phyloP scores from a whole-genome alignment of 306 rosid genomes.

The Argentina anserina region DNA sequence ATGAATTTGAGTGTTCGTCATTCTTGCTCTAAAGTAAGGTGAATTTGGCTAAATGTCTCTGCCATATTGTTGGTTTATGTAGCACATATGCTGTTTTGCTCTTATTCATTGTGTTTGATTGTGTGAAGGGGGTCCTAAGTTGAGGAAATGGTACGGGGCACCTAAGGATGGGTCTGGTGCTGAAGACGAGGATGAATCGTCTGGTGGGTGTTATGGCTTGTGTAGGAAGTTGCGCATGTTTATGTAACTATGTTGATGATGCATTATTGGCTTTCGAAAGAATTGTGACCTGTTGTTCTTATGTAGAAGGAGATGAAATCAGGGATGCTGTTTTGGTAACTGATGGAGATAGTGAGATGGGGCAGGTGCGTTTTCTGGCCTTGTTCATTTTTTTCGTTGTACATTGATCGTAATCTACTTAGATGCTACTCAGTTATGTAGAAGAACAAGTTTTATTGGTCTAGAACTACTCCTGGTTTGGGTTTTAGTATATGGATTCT shows the following conservation, averaged over 20 bases:
- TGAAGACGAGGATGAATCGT: conserved; percentile 47
- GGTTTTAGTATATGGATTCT: conserved; percentile 16
- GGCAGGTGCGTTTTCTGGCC: conserved; percentile 64
- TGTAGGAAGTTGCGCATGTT: neutral
- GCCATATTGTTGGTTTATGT: neutral
- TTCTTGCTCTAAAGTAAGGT: neutral
- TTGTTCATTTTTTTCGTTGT: neutral
- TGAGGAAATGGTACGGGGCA: conserved; percentile 94
- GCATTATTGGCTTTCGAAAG: neutral
- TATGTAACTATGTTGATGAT: neutral
- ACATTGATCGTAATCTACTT: neutral
- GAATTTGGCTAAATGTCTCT: too few relatives aligned
- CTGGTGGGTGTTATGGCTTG: conserved; percentile 37
- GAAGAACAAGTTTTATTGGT: neutral
- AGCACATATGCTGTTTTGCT: neutral
- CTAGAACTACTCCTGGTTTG: conserved; percentile 7
- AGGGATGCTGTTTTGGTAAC: conserved; percentile 83
- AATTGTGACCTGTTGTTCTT: conserved; percentile 20
- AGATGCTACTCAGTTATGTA: neutral
- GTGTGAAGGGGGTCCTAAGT: conserved; percentile 75
- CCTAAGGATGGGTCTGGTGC: conserved; percentile 57
- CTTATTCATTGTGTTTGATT: neutral
- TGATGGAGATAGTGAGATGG: conserved; percentile 88
- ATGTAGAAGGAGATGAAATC: conserved; percentile 50
- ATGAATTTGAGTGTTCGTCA: neutral